Conservation (phyloP, 1,284 basidiomycete genomes). For the Cronartium quercuum region DNA sequence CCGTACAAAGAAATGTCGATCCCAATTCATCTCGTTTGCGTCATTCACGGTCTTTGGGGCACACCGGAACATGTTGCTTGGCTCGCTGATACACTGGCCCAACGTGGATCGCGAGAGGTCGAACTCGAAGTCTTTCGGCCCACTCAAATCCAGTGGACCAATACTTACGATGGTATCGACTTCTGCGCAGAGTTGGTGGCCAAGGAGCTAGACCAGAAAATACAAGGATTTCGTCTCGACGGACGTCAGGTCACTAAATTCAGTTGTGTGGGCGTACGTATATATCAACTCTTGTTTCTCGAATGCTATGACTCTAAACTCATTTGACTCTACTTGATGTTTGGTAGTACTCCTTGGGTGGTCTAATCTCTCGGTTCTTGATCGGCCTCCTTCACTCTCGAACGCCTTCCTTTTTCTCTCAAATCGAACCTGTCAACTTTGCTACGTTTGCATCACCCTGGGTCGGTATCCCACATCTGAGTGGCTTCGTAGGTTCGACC, state of each 20-base stretch:
- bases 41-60: conserved; percentile 81
- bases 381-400: conserved; percentile 65
- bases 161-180: conserved; percentile 69
- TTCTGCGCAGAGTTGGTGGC: conserved; percentile 65
- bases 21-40: conserved; percentile 59
- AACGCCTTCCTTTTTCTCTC: conserved; percentile 59
- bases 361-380: conserved; percentile 69
- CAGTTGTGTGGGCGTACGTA: conserved; percentile 58
- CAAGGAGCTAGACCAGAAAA: conserved; percentile 58
- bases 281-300: not conserved
- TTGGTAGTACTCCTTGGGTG: conserved; percentile 67
- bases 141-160: conserved; percentile 57
- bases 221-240: conserved; percentile 54
- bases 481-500: conserved; percentile 60
- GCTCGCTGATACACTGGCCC: conserved; percentile 53
- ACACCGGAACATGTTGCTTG: conserved; percentile 57
- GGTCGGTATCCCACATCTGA: conserved; percentile 55
- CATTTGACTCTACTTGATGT: not conserved
- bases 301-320: not conserved
- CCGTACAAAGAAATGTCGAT: not conserved
- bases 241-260: conserved; percentile 57
- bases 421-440: conserved; percentile 66
- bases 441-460: conserved; percentile 76
- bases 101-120: conserved; percentile 43
- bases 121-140: conserved; percentile 56